Conservation (phyloP, 768 basidiomycete species). For the Coprinellus micaceus region DNA sequence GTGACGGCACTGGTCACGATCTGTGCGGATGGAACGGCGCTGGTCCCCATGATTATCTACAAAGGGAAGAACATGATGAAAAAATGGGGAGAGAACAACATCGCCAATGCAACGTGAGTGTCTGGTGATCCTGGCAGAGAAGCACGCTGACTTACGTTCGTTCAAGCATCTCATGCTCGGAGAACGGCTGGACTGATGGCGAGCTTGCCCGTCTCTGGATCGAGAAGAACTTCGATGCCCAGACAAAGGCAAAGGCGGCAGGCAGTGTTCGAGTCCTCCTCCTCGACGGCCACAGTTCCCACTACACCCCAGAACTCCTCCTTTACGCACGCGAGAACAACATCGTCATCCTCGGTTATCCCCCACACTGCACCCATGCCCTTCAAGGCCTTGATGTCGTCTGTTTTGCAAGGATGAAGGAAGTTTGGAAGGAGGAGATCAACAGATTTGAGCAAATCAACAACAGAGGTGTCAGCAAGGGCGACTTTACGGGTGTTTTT, state of each 20-base stretch:
- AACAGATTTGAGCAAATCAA: slow-evolving; percentile 20
- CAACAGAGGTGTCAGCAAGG: slow-evolving; percentile 25
- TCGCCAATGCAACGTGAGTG: slow-evolving; percentile 30
- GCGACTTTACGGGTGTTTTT: slow-evolving; percentile 35
- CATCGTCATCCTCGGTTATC: slow-evolving; percentile 37
- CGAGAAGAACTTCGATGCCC: slow-evolving; percentile 26
- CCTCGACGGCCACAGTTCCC: slow-evolving; percentile 40
- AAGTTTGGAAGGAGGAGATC: slow-evolving; percentile 20
- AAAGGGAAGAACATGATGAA: slow-evolving; percentile 31
- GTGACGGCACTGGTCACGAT: slow-evolving; percentile 36
- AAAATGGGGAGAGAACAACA: slow-evolving; percentile 34
- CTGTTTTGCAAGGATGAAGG: slow-evolving; percentile 40
- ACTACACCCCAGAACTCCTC: slow-evolving; percentile 31
- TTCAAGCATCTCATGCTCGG: slow-evolving; percentile 16
- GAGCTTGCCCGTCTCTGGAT: slow-evolving; percentile 23
- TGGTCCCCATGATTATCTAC: slow-evolving; percentile 34
- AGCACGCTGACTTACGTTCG: background rate
- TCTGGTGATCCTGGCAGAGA: background rate
- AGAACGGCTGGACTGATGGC: slow-evolving; percentile 32
- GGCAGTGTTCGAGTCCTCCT: slow-evolving; percentile 28
- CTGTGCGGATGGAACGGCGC: slow-evolving; percentile 34
- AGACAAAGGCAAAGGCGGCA: slow-evolving; percentile 32
- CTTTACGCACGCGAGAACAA: slow-evolving; percentile 30
- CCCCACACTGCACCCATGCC: slow-evolving; percentile 37
- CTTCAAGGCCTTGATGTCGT: slow-evolving; percentile 44